Conservation (phyloP, 148 eudicot species). For the Amaranthus cruentus region DNA sequence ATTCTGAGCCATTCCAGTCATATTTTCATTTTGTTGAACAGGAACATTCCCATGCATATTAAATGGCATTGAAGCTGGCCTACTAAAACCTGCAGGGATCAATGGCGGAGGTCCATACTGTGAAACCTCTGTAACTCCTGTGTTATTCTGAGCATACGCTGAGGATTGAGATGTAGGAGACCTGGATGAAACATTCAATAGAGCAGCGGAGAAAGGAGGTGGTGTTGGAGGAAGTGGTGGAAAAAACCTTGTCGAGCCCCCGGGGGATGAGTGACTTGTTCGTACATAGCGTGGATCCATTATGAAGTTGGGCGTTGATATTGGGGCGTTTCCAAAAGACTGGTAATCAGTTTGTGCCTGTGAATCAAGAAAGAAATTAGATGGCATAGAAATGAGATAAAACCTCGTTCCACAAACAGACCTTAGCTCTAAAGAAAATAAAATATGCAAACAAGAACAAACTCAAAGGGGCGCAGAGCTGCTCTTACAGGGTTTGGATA, state of each 20-base stretch:
- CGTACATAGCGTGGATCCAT: conserved; percentile 52
- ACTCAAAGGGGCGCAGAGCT: conserved; percentile 2
- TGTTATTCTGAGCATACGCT: conserved; percentile 46
- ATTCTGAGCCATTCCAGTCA: conserved; percentile 43
- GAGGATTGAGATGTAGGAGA: conserved; percentile 46
- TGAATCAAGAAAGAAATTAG: conserved; percentile 13
- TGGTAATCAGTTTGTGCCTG: conserved; percentile 60
- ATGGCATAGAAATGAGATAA: background rate
- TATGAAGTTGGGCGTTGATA: conserved; percentile 31
- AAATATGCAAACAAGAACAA: conserved; percentile 3
- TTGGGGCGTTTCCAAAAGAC: conserved; percentile 34
- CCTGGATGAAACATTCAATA: conserved; percentile 33
- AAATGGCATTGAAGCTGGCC: conserved; percentile 50
- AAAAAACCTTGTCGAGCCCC: conserved; percentile 58
- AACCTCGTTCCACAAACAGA: background rate
- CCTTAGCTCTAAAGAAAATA: background rate
- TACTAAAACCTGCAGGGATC: conserved; percentile 48
- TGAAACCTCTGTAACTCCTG: conserved; percentile 41
- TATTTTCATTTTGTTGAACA: conserved; percentile 50
- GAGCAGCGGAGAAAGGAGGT: conserved; percentile 62
- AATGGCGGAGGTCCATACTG: conserved; percentile 53
- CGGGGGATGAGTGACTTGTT: conserved; percentile 43
- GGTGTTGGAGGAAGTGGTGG: conserved; percentile 97
- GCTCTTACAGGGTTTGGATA: conserved; percentile 56
- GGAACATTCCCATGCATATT: conserved; percentile 43